Conservation (phyloP, 495 filamentous ascomycete species). For the Zalerion maritima region DNA sequence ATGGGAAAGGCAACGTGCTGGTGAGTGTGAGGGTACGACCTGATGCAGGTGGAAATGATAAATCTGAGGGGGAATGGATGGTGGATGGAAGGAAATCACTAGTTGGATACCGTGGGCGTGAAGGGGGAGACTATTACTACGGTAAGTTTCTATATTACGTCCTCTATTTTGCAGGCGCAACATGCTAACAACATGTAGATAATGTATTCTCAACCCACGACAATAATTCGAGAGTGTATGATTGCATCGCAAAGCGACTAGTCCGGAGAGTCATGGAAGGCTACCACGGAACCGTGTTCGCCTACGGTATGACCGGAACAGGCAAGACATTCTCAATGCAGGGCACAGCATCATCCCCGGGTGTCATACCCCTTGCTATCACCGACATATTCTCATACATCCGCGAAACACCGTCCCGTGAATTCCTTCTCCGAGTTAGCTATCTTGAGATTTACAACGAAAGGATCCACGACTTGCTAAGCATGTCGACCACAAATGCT, state of each 20-base stretch:
- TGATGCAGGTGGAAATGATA: constrained; percentile 49
- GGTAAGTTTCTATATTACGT: constrained; percentile 38
- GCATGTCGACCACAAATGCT: constrained; percentile 42
- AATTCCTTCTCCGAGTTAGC: constrained; percentile 92
- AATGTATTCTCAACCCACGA: constrained; percentile 91
- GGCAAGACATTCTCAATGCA: constrained; percentile 99
- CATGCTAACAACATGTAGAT: constrained; percentile 35
- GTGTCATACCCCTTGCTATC: constrained; percentile 92
- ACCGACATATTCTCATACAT: constrained; percentile 99
- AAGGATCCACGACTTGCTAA: constrained; percentile 86
- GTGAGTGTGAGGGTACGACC: constrained; percentile 91
- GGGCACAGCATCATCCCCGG: constrained; percentile 89
- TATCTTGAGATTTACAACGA: constrained; percentile 99
- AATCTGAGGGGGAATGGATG: constrained; percentile 74
- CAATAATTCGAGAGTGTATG: constrained; percentile 87
- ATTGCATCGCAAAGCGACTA: constrained; percentile 80
- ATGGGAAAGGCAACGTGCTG: constrained; percentile 86
- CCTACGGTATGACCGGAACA: constrained; percentile 98
- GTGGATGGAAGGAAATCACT: constrained; percentile 74
- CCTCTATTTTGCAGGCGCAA: neutral
- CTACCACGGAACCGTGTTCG: constrained; percentile 96
- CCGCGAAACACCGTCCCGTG: constrained; percentile 83
- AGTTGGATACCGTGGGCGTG: constrained; percentile 70
- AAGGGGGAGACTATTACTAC: constrained; percentile 86
- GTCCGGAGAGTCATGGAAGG: constrained; percentile 97